Base-by-base conservation (phyloP, 768 basidiomycete genomes). In the Kwoniella mangroviensis region DNA sequence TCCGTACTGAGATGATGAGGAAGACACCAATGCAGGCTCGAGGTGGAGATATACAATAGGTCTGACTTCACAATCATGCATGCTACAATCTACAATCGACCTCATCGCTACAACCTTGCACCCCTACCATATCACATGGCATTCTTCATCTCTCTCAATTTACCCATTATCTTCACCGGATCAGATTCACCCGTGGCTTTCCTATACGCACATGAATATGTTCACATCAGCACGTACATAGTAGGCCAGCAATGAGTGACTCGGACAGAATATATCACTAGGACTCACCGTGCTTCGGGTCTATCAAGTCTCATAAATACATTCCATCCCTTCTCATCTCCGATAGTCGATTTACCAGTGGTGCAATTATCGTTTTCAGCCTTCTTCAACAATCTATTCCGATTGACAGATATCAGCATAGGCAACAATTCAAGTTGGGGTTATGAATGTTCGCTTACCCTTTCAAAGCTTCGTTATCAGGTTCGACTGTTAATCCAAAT, bases 311-410 rank as follows among this genome's bases (percentile, higher is more conserved):
- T 88, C 93, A 97, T 94, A 83, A 98, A 98, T 9, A 93, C 89
- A 83, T 98, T 98, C 92, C 92, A 95, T 72, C 89, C 85, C 84
- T 94, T 94, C 85, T 98, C 96, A 74, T 98, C 92, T 0, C 88
- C 91, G 60, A 98, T 94, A 0, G 94, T 97, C 13, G 91, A 91
- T 79, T 90, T 84, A 51, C 95, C 94, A 4, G 91, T 88, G 4
- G 91, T 93, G 55, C 88, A 82, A 65, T 86, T 78, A 76, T 93
- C 89, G 56, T 86, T 84, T 61, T 86, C 79, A 24, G 88, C 87
- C 21, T 93, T 85, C 54, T 87, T 84, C 7, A 84, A 84, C 40
- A 97, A 87, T 34, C 79, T 80, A 54, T 4, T 51, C 42, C 26
- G 3, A 54, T 3, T 12, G 5, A 15, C 13, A 26, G 28, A 51